Evolutionary conservation across 2,329 filamentous ascomycete species (phyloP), one percentile per base, ranked within the genome.

Genomic region (Diaporthe ilicicola): DNA sequence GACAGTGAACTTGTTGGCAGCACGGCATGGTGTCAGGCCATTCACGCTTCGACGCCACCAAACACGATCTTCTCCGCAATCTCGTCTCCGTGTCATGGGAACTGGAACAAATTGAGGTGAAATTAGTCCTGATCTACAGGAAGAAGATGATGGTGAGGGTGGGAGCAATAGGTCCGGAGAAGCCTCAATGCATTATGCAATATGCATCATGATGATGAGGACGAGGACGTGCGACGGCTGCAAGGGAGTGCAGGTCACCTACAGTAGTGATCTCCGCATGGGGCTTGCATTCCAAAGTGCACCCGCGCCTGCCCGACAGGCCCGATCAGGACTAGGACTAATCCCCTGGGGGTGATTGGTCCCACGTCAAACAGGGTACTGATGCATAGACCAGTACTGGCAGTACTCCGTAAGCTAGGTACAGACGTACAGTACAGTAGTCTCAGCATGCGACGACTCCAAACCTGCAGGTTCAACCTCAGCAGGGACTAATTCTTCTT

Each of bases 181-280:
- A 44, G 34, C 15, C 24, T 27, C 22, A 4, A 27, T 22, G 56
- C 29, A 12, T 17, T 27, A 48, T 48, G 42, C 42, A 50, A 19
- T 3, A 15, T 48, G 42, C 59, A 62, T 50, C 44, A 64, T 64
- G 13, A 64, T 42, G 59, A 50, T 61, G 55, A 44, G 15, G 55
- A 4, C 6, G 32, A 19, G n/a, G n/a, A n/a, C n/a, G n/a, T n/a
- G n/a, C n/a, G n/a, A n/a, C n/a, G n/a, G n/a, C n/a, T n/a, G n/a
- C n/a, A 62, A 46, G 5, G 55, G 29, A 29, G 24, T 22, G 1
- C 6, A 50, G 17, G 46, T 13, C 44, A 13, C 15, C 22, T 12
- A 24, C 7, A 22, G 15, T 1, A 12, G 24, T 4, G 22, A 50
- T 50, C 46, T 50, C 46, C 46, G 46, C 46, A 50, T 50, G 22